These are phyloP conservation scores for Mortierella sp. DNA, from an alignment of 371 early-diverging fungal species.

Conservation along the genomic window DNA sequence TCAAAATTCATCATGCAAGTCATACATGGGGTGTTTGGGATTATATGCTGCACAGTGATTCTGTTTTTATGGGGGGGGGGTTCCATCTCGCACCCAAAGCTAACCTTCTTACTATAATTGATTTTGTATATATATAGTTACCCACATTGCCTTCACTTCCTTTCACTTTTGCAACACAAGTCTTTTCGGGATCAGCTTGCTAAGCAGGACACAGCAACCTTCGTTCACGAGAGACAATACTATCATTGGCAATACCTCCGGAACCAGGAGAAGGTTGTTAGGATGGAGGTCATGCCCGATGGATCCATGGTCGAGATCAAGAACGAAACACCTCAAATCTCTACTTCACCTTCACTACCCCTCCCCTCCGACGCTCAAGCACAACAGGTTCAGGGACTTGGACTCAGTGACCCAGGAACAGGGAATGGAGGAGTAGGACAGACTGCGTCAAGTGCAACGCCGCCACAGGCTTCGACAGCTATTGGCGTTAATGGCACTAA, in stretches of 20 bases:
- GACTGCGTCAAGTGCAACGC: neutral
- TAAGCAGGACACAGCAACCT: slow-evolving; percentile 77
- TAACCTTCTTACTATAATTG: no score
- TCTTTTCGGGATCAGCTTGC: slow-evolving; percentile 83
- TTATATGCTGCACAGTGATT: no score
- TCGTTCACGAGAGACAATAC: slow-evolving; percentile 87
- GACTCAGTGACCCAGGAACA: neutral
- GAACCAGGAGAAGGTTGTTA: slow-evolving; percentile 57
- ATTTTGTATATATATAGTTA: slow-evolving; percentile 72
- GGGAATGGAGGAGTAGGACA: neutral
- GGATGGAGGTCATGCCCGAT: slow-evolving; percentile 51
- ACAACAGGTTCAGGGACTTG: neutral
- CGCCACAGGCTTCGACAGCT: neutral
- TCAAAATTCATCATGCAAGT: slow-evolving; percentile 86
- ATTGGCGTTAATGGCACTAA: neutral
- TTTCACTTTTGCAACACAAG: slow-evolving; percentile 84
- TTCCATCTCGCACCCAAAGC: no score
- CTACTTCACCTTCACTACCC: neutral
- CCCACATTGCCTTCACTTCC: slow-evolving; percentile 88
- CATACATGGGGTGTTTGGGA: no score
- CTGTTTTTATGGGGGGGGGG: no score
- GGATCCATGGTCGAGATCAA: slow-evolving; percentile 44
- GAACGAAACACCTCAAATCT: slow-evolving; percentile 7
- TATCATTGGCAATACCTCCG: slow-evolving; percentile 86
- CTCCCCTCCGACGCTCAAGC: neutral